A percentile compares a stretch with the other conserved stretches of the same genome.
Conservation (phyloP, 208 protist genomes). For the Acanthamoeba healyi region DNA sequence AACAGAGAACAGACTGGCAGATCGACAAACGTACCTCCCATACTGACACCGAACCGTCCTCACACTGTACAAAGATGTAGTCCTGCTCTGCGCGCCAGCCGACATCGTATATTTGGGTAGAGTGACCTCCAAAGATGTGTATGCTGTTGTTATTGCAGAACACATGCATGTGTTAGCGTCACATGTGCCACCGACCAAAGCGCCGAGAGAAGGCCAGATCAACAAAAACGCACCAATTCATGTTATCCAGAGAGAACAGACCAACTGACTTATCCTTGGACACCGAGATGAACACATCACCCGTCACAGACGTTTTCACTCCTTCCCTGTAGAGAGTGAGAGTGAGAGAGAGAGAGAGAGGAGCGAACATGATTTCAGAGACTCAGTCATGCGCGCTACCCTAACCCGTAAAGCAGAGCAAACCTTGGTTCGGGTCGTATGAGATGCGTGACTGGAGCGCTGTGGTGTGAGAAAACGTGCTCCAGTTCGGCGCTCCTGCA, state of each 20-base stretch:
- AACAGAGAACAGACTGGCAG: background rate
- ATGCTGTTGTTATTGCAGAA: background rate
- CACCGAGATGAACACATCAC: conserved; percentile 56
- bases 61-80: conserved; percentile 67
- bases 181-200: too few relatives aligned
- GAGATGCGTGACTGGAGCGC: conserved; percentile 35
- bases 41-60: conserved; percentile 58
- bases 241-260: conserved; percentile 54
- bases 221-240: conserved; percentile 43
- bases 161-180: too few relatives aligned
- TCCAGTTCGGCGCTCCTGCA: background rate
- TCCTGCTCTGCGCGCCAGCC: conserved; percentile 30
- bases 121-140: conserved; percentile 42
- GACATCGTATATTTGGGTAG: conserved; percentile 1
- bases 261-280: conserved; percentile 51
- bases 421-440: conserved; percentile 2
- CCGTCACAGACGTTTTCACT: background rate
- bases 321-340: background rate
- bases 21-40: conserved; percentile 4
- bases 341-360: background rate
- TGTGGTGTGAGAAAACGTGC: conserved; percentile 44
- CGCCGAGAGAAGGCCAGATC: too few relatives aligned
- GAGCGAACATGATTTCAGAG: background rate
- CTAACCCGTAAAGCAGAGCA: too few relatives aligned
- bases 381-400: too few relatives aligned